Percentiles rank a stretch among this genome's conserved stretches.
phyloP scores from a whole-genome alignment of 1,139 yeast species.

The Saccharomycopsis phalli region DNA sequence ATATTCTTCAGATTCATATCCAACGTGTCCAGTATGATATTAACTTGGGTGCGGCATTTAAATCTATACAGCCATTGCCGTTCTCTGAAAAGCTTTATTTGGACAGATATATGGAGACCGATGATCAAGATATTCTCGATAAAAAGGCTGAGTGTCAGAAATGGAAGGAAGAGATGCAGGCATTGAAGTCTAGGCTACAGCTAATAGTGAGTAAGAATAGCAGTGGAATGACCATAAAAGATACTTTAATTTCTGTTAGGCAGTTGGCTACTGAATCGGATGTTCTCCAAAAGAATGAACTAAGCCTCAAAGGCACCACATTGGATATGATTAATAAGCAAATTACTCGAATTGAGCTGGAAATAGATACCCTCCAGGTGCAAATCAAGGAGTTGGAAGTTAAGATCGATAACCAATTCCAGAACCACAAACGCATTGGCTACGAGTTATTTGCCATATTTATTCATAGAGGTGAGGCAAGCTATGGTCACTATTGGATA shows the following conservation, averaged over 20 bases:
- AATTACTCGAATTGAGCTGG: slow-evolving; percentile 24
- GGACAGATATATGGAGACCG: slow-evolving; percentile 79
- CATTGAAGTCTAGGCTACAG: slow-evolving; percentile 32
- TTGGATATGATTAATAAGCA: slow-evolving; percentile 31
- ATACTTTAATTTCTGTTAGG: slow-evolving; percentile 46
- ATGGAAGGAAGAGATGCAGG: slow-evolving; percentile 52
- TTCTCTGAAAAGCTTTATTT: slow-evolving; percentile 70
- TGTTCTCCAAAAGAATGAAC: slow-evolving; percentile 27
- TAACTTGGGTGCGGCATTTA: slow-evolving; percentile 62
- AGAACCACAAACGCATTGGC: slow-evolving; percentile 49
- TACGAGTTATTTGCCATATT: slow-evolving; percentile 85
- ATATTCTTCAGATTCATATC: slow-evolving; percentile 80
- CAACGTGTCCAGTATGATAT: slow-evolving; percentile 90
- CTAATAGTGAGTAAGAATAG: slow-evolving; percentile 37
- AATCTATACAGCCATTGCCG: slow-evolving; percentile 73
- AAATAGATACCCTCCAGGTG: slow-evolving; percentile 32
- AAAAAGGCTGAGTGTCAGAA: slow-evolving; percentile 52
- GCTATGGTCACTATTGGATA: slow-evolving; percentile 95
- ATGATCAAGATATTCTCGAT: slow-evolving; percentile 41
- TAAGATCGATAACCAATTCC: slow-evolving; percentile 51
- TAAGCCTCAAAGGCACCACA: slow-evolving; percentile 30
- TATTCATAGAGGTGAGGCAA: slow-evolving; percentile 92
- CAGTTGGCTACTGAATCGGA: slow-evolving; percentile 45
- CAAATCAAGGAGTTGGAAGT: slow-evolving; percentile 38
- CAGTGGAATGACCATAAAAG: slow-evolving; percentile 38